A percentile compares a stretch with the other conserved stretches of the same genome.
These are phyloP conservation scores for Alternaria solani DNA, from an alignment of 2,329 filamentous ascomycete genomes.

Conservation along the genomic window DNA sequence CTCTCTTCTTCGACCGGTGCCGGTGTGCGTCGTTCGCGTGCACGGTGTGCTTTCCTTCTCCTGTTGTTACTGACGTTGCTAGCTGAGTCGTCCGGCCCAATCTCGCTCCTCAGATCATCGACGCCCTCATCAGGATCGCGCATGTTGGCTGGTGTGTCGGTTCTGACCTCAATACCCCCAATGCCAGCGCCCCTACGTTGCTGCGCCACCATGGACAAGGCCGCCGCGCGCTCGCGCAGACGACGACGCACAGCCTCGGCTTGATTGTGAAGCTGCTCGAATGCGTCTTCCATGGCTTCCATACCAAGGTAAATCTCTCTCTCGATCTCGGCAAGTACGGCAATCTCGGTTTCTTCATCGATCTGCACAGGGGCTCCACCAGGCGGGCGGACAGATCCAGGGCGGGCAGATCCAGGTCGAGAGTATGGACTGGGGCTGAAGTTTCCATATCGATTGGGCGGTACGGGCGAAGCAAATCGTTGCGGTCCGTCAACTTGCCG, in stretches of 20 bases:
- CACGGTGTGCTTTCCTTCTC: slow-evolving; percentile 71
- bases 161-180: slow-evolving; percentile 54
- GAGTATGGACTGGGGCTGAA: slow-evolving; percentile 38
- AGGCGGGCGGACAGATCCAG: slow-evolving; percentile 49
- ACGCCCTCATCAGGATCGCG: slow-evolving; percentile 45
- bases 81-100: slow-evolving; percentile 80
- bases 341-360: slow-evolving; percentile 93
- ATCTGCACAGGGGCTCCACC: slow-evolving; percentile 77
- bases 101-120: slow-evolving; percentile 56
- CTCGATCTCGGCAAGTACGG: slow-evolving; percentile 87
- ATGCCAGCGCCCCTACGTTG: slow-evolving; percentile 59
- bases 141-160: slow-evolving; percentile 58
- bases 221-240: slow-evolving; percentile 82
- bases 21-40: slow-evolving; percentile 73
- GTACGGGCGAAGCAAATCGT: slow-evolving; percentile 58
- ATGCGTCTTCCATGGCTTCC: slow-evolving; percentile 93
- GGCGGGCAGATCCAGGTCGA: slow-evolving; percentile 31
- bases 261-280: slow-evolving; percentile 86
- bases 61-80: slow-evolving; percentile 80
- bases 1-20: slow-evolving; percentile 70
- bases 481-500: slow-evolving; percentile 49
- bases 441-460: slow-evolving; percentile 57
- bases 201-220: slow-evolving; percentile 72
- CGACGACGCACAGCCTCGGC: slow-evolving; percentile 82
- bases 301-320: slow-evolving; percentile 92